Evolutionary conservation across 352 stramenopile genomes (phyloP), one percentile per base, ranked within the genome.

Genomic region (Pythium oligandrum): DNA sequence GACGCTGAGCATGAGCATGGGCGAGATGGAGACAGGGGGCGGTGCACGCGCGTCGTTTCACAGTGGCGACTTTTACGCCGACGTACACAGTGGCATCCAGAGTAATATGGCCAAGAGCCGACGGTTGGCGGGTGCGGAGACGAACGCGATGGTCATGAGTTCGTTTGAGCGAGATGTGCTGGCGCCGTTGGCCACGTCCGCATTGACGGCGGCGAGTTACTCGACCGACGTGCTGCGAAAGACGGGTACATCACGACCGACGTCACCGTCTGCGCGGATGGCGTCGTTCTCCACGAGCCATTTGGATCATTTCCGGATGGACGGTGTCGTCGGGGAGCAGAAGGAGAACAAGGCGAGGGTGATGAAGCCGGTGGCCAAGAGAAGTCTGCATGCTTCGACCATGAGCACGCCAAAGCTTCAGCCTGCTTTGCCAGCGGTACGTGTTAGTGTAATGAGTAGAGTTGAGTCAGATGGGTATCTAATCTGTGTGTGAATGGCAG

Each of bases 341-440:
- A 79, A 79, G 40, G 57, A 63, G 44, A 75, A 57, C 40, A 68
- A 76, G 33, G 8, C 45, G 1, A 61, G 60, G 31, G 31, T 63
- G 3, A 59, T 57, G 31, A 72, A 75, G 44, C 52, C 70, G 1
- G 48, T 64, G 9, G 38, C 59, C 4, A 62, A 67, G 48, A 61
- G 63, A 11, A 51, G 32, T 46, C 44, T 59, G 3, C 60, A 68
- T 34, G 48, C 11, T 3, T 57, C 45, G 8, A 51, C 54, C 1
- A 40, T 62, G n/a, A 62, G 39, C 38, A 59, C 53, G n/a, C 59
- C 59, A 42, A 53, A 48, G 26, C 31, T 59, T 31, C 50, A 60
- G 33, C 60, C 55, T 17, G 47, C 54, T 6, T 32, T 78, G 8
- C 64, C 70, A 12, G 63, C 54, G 62, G 73, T 83, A 67, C 32